Conservation (phyloP, 805 yeast species). For the Cyberlindnera xylosilytica region DNA sequence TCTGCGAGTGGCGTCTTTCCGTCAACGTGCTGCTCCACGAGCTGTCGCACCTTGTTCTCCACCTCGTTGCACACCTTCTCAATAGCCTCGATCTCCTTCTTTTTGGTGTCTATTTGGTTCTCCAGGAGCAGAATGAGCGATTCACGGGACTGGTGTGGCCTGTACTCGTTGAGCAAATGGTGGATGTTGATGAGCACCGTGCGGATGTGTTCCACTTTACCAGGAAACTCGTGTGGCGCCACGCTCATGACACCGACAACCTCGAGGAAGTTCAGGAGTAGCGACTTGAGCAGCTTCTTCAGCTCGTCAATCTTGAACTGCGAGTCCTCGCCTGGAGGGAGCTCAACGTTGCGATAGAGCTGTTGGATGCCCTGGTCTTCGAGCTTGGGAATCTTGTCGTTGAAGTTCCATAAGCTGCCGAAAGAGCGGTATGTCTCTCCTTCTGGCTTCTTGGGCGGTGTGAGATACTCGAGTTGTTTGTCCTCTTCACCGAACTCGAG, state of each 20-base stretch:
- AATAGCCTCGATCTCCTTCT: slow-evolving; percentile 46
- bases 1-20: slow-evolving; percentile 10
- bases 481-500: slow-evolving; percentile 34
- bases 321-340: slow-evolving; percentile 35
- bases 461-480: slow-evolving; percentile 51
- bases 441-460: slow-evolving; percentile 65
- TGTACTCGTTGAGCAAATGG: slow-evolving; percentile 84
- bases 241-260: slow-evolving; percentile 73
- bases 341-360: slow-evolving; percentile 43
- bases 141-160: slow-evolving; percentile 95
- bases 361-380: slow-evolving; percentile 76
- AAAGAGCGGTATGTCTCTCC: slow-evolving; percentile 74
- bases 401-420: slow-evolving; percentile 76
- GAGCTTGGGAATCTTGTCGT: slow-evolving; percentile 73
- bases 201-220: slow-evolving; percentile 75
- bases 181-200: slow-evolving; percentile 84
- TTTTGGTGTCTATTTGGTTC: slow-evolving; percentile 65
- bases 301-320: slow-evolving; percentile 62
- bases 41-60: slow-evolving; percentile 32
- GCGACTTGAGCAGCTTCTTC: slow-evolving; percentile 74
- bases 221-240: slow-evolving; percentile 61
- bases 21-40: slow-evolving; percentile 31
- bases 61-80: slow-evolving; percentile 40
- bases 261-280: slow-evolving; percentile 77
- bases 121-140: slow-evolving; percentile 71